Evolutionary conservation across 1,139 yeast species (phyloP).

Genomic region (Hemisphaericaspora xylofermentans): DNA sequence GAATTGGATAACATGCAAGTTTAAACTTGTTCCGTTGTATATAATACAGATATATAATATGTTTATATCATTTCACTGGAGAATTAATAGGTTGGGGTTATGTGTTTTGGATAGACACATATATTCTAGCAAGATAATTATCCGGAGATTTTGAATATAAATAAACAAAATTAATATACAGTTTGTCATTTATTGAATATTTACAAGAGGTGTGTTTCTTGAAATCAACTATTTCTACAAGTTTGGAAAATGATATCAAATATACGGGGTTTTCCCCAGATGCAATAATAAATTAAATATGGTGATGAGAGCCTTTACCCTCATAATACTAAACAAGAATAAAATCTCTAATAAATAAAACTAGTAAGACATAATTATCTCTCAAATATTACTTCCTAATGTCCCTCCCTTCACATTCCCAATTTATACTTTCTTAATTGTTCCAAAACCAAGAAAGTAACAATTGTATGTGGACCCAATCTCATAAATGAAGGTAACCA

Average conservation of each 20-base stretch:
- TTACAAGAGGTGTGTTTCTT: too few relatives aligned
- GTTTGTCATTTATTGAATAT: background rate
- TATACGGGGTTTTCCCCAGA: too few relatives aligned
- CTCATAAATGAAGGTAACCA: conserved; percentile 89
- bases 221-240: too few relatives aligned
- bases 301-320: too few relatives aligned
- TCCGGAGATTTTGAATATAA: too few relatives aligned
- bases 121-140: too few relatives aligned
- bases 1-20: conserved; percentile 79
- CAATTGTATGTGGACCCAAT: conserved; percentile 86
- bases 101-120: background rate
- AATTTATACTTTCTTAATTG: conserved; percentile 62
- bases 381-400: background rate
- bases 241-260: too few relatives aligned
- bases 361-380: background rate
- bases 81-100: too few relatives aligned
- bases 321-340: too few relatives aligned
- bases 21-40: conserved; percentile 5
- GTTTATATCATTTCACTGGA: too few relatives aligned
- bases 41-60: background rate
- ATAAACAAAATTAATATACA: background rate
- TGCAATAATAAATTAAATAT: too few relatives aligned
- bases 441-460: conserved; percentile 79
- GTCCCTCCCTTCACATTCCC: conserved; percentile 38
- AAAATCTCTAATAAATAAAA: background rate